Base-by-base conservation (phyloP, 305 asterid genomes). In the Fraxinus angustifolia region DNA sequence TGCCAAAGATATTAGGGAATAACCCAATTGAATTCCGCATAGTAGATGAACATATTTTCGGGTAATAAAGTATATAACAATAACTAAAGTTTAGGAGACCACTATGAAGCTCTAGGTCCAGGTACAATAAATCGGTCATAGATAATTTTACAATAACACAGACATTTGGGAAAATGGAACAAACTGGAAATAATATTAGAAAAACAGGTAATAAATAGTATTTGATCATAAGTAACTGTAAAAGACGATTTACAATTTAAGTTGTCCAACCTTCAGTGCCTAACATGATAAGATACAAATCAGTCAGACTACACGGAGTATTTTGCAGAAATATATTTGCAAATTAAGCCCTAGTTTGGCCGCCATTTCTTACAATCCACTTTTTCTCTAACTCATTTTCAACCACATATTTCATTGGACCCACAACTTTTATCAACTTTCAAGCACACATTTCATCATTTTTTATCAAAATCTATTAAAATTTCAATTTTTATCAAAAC, bases 321-420 rank as follows among this genome's bases (percentile, higher is more conserved):
- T 11, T 65, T 80, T 67, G 62, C 80, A 82, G 45, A 77, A 56
- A 26, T 81, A 79, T 4, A 56, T 65, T 26, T 34, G 26, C 17
- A 80, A 70, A 53, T 53, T 53, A 16, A n/a, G 62, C 62, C 62
- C 23, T n/a, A 16, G 62, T 53, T 53, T n/a, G 62, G 23, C 62
- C 23, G 5, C 26, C 65, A 53, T 53, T 50, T 50, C 60, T 50
- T 50, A 50, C 4, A 50, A 50, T n/a, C 8, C 0, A 16, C 16
- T 53, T 53, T 50, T n/a, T 1, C 10, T n/a, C 65, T n/a, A 53
- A n/a, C 65, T n/a, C 65, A 53, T 53, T 53, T 53, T 53, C 65
- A 53, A 53, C 65, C 26, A 53, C 58, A 48, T 16, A 14, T 48
- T 14, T 48, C 58, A 48, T 48, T 14, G 19, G 58, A 16, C 58